Evolutionary conservation across 306 rosid species (phyloP).

Genomic region (Glycine latifolia): DNA sequence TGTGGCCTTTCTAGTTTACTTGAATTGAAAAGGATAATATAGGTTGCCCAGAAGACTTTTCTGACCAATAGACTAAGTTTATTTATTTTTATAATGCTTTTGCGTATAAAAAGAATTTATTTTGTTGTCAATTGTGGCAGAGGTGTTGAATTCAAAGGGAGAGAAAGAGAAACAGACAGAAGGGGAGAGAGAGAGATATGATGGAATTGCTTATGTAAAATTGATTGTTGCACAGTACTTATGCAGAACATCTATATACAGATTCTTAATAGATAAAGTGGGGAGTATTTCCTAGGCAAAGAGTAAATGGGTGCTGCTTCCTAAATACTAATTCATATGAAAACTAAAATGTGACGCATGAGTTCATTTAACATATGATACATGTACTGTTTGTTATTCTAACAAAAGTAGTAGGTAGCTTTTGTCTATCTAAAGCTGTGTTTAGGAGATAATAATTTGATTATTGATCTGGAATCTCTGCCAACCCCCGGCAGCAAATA

Average conservation of each 20-base stretch:
- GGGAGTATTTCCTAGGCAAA: not conserved
- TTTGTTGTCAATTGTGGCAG: slow-evolving; percentile 14
- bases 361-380: not conserved
- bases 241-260: not conserved
- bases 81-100: not conserved
- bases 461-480: slow-evolving; percentile 33
- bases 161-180: not conserved
- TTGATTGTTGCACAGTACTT: not conserved
- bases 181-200: not conserved
- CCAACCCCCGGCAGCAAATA: not conserved
- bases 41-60: slow-evolving; percentile 20
- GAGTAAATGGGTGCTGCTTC: not conserved
- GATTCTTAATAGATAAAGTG: not conserved
- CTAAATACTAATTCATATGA: not conserved
- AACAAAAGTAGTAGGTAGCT: slow-evolving; percentile 2
- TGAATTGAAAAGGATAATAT: slow-evolving; percentile 25
- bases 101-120: not conserved
- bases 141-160: slow-evolving; percentile 4
- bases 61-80: slow-evolving; percentile 12
- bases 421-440: slow-evolving; percentile 30
- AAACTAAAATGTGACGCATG: not conserved
- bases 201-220: not conserved
- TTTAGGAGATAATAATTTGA: slow-evolving; percentile 25
- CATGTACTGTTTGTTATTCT: slow-evolving; percentile 2
- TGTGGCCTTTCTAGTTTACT: slow-evolving; percentile 7